Conservation (phyloP, 768 basidiomycete species). For the Pulveroboletus sp. region DNA sequence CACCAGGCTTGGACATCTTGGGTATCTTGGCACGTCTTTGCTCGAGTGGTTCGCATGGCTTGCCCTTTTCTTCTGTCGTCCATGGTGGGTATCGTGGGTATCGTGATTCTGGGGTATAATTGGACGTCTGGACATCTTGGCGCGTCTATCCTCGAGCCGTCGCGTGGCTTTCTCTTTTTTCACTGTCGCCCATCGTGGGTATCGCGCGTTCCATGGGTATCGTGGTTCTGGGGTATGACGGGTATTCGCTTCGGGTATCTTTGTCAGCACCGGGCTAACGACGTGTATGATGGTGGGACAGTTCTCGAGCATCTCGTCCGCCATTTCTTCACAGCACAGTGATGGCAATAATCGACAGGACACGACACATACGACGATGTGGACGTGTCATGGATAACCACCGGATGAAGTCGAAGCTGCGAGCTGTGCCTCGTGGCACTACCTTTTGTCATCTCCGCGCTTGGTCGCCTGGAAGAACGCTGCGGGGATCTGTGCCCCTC, state of each 20-base stretch:
- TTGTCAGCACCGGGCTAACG: constrained; percentile 6
- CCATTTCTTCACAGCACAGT: background rate
- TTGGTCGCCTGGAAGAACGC: too few relatives aligned
- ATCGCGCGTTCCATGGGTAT: background rate
- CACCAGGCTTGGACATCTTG: background rate
- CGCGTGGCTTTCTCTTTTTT: constrained; percentile 11
- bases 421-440: background rate
- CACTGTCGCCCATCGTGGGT: background rate
- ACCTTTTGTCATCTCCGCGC: too few relatives aligned
- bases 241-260: too few relatives aligned
- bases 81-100: background rate
- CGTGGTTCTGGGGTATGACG: background rate
- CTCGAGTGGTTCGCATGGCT: background rate
- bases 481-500: too few relatives aligned
- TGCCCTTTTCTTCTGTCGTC: constrained; percentile 10
- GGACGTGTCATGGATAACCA: background rate
- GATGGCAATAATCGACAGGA: background rate
- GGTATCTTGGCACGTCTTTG: background rate
- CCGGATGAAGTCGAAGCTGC: background rate
- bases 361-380: constrained; percentile 1
- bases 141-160: background rate
- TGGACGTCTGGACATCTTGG: background rate
- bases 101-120: background rate
- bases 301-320: background rate
- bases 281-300: too few relatives aligned